Percentiles rank a stretch among this genome's conserved stretches.
phyloP scores from a whole-genome alignment of 2,329 filamentous ascomycete species.

The Emmonsia crescens region DNA sequence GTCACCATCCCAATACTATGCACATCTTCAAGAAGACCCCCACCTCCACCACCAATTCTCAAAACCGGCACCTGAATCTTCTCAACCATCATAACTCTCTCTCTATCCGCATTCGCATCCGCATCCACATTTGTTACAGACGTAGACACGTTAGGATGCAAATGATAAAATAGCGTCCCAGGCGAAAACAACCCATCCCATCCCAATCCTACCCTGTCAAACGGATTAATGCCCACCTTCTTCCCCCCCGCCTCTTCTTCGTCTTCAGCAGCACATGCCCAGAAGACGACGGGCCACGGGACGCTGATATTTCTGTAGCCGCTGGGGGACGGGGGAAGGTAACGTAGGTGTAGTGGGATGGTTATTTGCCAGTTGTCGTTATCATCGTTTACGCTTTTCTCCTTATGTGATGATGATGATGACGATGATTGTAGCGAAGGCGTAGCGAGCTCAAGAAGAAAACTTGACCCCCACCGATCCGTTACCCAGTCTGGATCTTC shows the following conservation, averaged over 20 bases:
- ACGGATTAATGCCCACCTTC: constrained; percentile 67
- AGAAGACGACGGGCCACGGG: constrained; percentile 78
- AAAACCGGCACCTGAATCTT: constrained; percentile 55
- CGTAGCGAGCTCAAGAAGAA: constrained; percentile 62
- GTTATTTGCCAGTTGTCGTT: constrained; percentile 27
- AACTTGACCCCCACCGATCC: constrained; percentile 63
- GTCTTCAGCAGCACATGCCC: constrained; percentile 60
- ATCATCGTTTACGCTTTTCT: not conserved
- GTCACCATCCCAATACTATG: constrained; percentile 45
- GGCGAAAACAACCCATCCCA: constrained; percentile 72
- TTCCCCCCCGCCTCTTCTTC: not conserved
- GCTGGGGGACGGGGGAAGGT: constrained; percentile 52
- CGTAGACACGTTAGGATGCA: constrained; percentile 41
- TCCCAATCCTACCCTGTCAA: constrained; percentile 73
- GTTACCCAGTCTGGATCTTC: constrained; percentile 81
- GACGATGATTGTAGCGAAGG: too few relatives aligned
- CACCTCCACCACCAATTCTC: constrained; percentile 36
- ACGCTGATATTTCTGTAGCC: constrained; percentile 49
- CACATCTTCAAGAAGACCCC: constrained; percentile 5
- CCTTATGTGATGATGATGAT: not conserved
- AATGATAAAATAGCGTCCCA: constrained; percentile 73
- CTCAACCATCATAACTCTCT: constrained; percentile 38
- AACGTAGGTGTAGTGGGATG: constrained; percentile 77
- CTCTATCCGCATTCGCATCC: constrained; percentile 11
- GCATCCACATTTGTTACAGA: constrained; percentile 2